Evolutionary conservation across 352 stramenopile genomes (phyloP).

Genomic region (Phytopythium chamaehyphon): DNA sequence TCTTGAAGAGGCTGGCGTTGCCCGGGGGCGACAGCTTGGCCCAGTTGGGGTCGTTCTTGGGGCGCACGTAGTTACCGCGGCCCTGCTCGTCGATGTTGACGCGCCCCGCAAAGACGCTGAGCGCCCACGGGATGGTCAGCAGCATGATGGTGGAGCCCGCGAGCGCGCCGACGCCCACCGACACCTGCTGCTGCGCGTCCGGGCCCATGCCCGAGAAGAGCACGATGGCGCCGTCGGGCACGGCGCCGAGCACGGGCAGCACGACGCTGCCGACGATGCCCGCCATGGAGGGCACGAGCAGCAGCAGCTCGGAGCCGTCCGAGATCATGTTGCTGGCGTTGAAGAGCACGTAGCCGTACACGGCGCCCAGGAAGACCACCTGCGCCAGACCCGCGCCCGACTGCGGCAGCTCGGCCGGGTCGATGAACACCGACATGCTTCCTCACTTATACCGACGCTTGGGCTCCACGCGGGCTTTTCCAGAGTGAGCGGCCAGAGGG

Average conservation of each 20-base stretch:
- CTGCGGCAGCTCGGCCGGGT: conserved; percentile 79
- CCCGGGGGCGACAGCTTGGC: conserved; percentile 82
- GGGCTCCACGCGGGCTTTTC: conserved; percentile 24
- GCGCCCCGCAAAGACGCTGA: conserved; percentile 91
- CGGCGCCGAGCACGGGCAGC: conserved; percentile 94
- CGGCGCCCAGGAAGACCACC: conserved; percentile 93
- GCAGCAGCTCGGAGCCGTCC: conserved; percentile 96
- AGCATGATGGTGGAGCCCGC: conserved; percentile 99
- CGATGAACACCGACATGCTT: conserved; percentile 74
- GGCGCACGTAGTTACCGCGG: conserved; percentile 78
- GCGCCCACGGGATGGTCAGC: conserved; percentile 96
- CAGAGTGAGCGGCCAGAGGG: conserved; percentile 15
- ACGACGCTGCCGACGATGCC: conserved; percentile 97
- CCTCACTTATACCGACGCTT: conserved; percentile 8
- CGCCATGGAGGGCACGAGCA: conserved; percentile 93
- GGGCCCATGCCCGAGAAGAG: conserved; percentile 95
- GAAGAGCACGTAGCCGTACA: conserved; percentile 97
- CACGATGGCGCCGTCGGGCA: conserved; percentile 97
- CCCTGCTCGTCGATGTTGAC: conserved; percentile 92
- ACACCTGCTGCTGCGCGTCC: conserved; percentile 93
- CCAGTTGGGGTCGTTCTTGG: conserved; percentile 76
- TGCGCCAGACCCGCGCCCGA: conserved; percentile 78
- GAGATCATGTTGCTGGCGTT: conserved; percentile 97
- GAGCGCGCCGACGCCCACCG: conserved; percentile 96
- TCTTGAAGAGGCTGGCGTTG: conserved; percentile 58